phyloP scores from a whole-genome alignment of 2,329 filamentous ascomycete genomes.

The Alternaria postmessia region DNA sequence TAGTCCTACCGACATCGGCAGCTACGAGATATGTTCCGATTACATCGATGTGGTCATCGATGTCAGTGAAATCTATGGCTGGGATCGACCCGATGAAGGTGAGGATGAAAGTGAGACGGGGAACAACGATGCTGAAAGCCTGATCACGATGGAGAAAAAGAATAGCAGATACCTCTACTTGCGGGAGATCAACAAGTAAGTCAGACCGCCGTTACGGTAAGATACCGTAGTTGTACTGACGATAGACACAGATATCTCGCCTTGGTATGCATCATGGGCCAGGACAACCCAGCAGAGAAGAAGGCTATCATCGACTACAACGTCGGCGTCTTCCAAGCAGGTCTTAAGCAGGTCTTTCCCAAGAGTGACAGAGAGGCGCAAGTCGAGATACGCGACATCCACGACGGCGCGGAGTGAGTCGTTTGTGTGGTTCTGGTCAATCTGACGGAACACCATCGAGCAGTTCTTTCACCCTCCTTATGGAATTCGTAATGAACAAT shows the following conservation, averaged over 20 bases:
- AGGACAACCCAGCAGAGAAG: conserved; percentile 80
- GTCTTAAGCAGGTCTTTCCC: conserved; percentile 78
- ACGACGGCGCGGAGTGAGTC: conserved; percentile 20
- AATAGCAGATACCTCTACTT: conserved; percentile 69
- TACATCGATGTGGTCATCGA: conserved; percentile 99
- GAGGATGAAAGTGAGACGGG: conserved; percentile 52
- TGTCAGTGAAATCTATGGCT: conserved; percentile 94
- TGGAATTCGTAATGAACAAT: not conserved
- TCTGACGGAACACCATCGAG: not conserved
- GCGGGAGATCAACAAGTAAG: conserved; percentile 72
- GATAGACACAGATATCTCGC: conserved; percentile 70
- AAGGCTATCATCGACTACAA: conserved; percentile 89
- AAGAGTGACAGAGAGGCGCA: conserved; percentile 49
- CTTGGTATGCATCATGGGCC: conserved; percentile 85
- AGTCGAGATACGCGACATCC: conserved; percentile 33
- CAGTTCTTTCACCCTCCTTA: not conserved
- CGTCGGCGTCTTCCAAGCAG: conserved; percentile 81
- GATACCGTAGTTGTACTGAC: conserved; percentile 8
- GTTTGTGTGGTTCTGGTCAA: not conserved
- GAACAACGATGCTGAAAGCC: conserved; percentile 66
- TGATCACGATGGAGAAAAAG: conserved; percentile 68
- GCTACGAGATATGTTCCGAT: conserved; percentile 97
- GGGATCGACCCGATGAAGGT: conserved; percentile 56
- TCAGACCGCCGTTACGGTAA: not conserved
- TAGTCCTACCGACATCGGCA: conserved; percentile 89